A percentile compares a stretch with the other conserved stretches of the same genome.
Conservation (phyloP, 2,329 filamentous ascomycete species). For the Zasmidium angulare region DNA sequence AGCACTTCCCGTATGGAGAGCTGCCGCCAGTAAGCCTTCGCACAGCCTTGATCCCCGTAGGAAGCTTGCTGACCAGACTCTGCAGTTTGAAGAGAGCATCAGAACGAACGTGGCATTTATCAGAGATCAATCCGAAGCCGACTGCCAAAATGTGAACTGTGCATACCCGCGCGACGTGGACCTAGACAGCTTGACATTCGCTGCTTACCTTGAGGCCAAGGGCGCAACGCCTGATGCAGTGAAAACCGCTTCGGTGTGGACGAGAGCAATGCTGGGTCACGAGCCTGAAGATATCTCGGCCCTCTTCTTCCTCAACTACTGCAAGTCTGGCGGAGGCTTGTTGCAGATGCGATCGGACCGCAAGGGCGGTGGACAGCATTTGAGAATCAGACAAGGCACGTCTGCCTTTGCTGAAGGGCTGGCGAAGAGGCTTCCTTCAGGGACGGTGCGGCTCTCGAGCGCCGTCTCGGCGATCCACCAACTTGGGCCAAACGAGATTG, state of each 20-base stretch:
- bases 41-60: not conserved
- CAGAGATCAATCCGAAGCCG: slow-evolving; percentile 36
- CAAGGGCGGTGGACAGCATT: slow-evolving; percentile 53
- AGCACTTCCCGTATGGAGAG: slow-evolving; percentile 34
- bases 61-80: not conserved
- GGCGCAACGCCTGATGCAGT: slow-evolving; percentile 35
- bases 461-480: slow-evolving; percentile 7
- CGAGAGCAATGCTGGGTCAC: slow-evolving; percentile 50
- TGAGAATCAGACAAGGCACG: slow-evolving; percentile 51
- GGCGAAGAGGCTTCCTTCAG: slow-evolving; percentile 32
- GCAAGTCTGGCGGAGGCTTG: slow-evolving; percentile 52
- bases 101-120: slow-evolving; percentile 31
- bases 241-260: slow-evolving; percentile 45
- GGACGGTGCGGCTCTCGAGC: slow-evolving; percentile 22
- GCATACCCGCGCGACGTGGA: slow-evolving; percentile 21
- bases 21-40: slow-evolving; percentile 27
- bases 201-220: slow-evolving; percentile 36
- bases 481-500: slow-evolving; percentile 3
- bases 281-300: slow-evolving; percentile 52
- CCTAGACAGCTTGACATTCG: slow-evolving; percentile 39
- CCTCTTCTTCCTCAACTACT: slow-evolving; percentile 54
- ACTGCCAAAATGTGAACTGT: slow-evolving; percentile 35
- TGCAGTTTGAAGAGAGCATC: slow-evolving; percentile 26
- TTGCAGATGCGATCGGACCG: slow-evolving; percentile 53
- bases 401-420: slow-evolving; percentile 42